These are phyloP conservation scores for Suhomyces choctaworum DNA, from an alignment of 1,139 yeast genomes.

Conservation along the genomic window DNA sequence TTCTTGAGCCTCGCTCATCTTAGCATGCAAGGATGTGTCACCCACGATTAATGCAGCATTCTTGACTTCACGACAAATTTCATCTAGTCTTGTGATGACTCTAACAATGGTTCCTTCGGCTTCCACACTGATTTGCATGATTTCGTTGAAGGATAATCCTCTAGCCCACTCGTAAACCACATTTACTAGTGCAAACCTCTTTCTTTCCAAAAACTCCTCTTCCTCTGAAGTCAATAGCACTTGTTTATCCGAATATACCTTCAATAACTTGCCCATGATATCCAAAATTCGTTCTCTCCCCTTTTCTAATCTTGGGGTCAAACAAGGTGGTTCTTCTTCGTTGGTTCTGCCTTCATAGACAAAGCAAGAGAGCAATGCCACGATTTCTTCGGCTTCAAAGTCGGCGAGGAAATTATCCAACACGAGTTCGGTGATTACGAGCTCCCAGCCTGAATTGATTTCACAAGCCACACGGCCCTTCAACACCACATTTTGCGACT, in stretches of 20 bases:
- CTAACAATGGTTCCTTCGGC: slow-evolving; percentile 98
- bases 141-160: slow-evolving; percentile 87
- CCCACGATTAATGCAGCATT: slow-evolving; percentile 95
- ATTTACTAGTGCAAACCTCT: slow-evolving; percentile 86
- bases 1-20: slow-evolving; percentile 92
- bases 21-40: slow-evolving; percentile 80
- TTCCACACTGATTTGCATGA: slow-evolving; percentile 83
- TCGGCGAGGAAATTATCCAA: slow-evolving; percentile 90
- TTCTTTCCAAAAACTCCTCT: slow-evolving; percentile 75
- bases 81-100: slow-evolving; percentile 91
- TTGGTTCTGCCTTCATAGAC: slow-evolving; percentile 86
- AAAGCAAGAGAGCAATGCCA: slow-evolving; percentile 85
- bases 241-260: slow-evolving; percentile 65
- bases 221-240: slow-evolving; percentile 83
- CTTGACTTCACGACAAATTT: slow-evolving; percentile 91
- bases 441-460: slow-evolving; percentile 86
- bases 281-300: slow-evolving; percentile 73
- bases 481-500: slow-evolving; percentile 69
- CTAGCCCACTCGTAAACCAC: slow-evolving; percentile 98
- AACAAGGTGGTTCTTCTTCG: slow-evolving; percentile 56
- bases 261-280: slow-evolving; percentile 64
- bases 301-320: slow-evolving; percentile 80
- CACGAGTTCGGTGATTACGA: slow-evolving; percentile 83
- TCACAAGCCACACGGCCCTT: slow-evolving; percentile 91
- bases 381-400: slow-evolving; percentile 94